Percentiles rank a stretch among this genome's conserved stretches.
Evolutionary conservation across 208 protist genomes (phyloP).

Genomic region (Leptomonas seymouri): DNA sequence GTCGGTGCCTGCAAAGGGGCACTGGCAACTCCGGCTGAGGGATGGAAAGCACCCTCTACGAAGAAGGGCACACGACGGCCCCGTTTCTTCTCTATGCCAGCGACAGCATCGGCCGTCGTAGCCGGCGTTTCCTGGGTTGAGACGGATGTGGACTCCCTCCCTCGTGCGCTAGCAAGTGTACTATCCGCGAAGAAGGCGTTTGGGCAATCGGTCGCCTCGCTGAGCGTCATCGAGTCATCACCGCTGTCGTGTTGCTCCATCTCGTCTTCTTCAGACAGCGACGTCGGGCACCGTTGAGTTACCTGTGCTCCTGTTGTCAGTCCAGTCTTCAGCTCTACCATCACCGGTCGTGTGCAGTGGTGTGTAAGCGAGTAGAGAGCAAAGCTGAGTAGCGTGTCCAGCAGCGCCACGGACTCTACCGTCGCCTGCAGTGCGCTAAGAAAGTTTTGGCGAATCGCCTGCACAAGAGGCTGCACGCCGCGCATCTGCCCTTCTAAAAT

Average conservation of each 20-base stretch:
- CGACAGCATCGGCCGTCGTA: not conserved
- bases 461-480: constrained; percentile 56
- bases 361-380: constrained; percentile 55
- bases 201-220: too few species aligned
- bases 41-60: constrained; percentile 21
- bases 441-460: constrained; percentile 51
- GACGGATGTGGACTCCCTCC: too few species aligned
- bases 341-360: constrained; percentile 49
- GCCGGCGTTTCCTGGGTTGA: not conserved
- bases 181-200: too few species aligned
- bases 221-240: too few species aligned
- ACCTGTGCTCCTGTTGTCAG: constrained; percentile 23
- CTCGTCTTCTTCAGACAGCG: not conserved
- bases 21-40: constrained; percentile 2
- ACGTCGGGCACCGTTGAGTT: not conserved
- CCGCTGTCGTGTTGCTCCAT: not conserved
- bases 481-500: constrained; percentile 69
- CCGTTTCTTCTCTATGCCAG: not conserved
- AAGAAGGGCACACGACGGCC: not conserved
- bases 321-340: constrained; percentile 30
- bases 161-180: too few species aligned
- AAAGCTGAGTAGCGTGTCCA: constrained; percentile 88
- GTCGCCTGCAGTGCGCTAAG: constrained; percentile 85
- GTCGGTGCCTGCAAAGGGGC: too few species aligned
- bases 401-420: constrained; percentile 84